phyloP scores from a whole-genome alignment of 768 basidiomycete species.

The Auriculariales sp. region DNA sequence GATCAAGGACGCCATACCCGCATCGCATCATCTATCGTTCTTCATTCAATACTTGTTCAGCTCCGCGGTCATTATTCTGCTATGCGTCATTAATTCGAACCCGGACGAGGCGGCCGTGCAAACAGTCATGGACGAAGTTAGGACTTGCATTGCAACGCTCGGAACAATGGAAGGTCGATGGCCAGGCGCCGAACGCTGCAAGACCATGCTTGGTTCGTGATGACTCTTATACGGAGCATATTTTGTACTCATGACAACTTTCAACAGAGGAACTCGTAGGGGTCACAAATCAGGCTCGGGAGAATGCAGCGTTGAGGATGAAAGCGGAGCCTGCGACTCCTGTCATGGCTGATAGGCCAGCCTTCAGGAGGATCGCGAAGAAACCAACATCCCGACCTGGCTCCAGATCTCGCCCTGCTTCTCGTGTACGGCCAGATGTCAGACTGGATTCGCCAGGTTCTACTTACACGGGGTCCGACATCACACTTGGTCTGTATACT shows the following conservation, averaged over 20 bases:
- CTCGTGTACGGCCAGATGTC: background rate
- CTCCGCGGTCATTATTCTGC: slow-evolving; percentile 69
- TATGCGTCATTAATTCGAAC: slow-evolving; percentile 71
- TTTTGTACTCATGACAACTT: background rate
- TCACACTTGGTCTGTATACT: background rate
- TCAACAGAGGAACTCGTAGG: slow-evolving; percentile 8
- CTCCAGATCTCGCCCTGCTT: too few species aligned
- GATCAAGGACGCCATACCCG: slow-evolving; percentile 69
- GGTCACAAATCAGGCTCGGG: slow-evolving; percentile 2
- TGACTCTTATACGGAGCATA: background rate
- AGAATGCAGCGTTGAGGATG: background rate
- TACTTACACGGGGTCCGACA: background rate
- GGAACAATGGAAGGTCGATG: slow-evolving; percentile 75
- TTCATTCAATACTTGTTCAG: slow-evolving; percentile 85
- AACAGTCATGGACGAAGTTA: slow-evolving; percentile 73
- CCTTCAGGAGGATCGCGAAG: background rate
- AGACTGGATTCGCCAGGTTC: background rate
- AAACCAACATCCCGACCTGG: background rate
- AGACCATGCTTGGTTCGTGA: slow-evolving; percentile 10
- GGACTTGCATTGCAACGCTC: slow-evolving; percentile 51
- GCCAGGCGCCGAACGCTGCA: slow-evolving; percentile 82
- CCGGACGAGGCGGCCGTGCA: slow-evolving; percentile 47
- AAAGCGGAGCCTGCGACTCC: background rate
- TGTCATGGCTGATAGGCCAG: background rate
- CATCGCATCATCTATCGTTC: slow-evolving; percentile 77